Percentiles rank a stretch among this genome's conserved stretches.
phyloP scores from a whole-genome alignment of 768 basidiomycete species.

The Panellus pusillus region DNA sequence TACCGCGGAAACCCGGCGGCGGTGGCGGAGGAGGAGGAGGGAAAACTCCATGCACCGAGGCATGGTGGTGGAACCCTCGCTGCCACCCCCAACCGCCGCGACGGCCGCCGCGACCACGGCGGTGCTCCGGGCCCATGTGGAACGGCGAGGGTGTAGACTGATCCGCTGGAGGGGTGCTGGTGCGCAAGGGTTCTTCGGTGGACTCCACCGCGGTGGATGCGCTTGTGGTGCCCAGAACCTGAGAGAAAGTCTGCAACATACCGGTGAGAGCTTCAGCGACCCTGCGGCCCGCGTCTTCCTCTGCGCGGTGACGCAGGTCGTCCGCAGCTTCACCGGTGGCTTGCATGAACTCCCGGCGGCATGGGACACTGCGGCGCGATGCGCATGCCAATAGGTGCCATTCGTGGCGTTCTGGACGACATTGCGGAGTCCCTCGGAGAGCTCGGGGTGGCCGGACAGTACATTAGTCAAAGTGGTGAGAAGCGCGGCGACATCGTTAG shows the following conservation, averaged over 20 bases:
- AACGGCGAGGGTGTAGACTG: conserved; percentile 20
- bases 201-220: conserved; percentile 2
- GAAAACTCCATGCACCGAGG: background rate
- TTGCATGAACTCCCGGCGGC: conserved; percentile 57
- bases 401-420: conserved; percentile 60
- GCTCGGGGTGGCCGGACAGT: conserved; percentile 66
- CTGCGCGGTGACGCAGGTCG: conserved; percentile 47
- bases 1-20: background rate
- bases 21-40: background rate
- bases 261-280: conserved; percentile 64
- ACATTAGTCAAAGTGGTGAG: conserved; percentile 56
- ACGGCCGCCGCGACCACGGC: conserved; percentile 7
- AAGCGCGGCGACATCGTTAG: conserved; percentile 64
- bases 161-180: conserved; percentile 15
- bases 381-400: conserved; percentile 69
- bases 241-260: conserved; percentile 56
- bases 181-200: conserved; percentile 13
- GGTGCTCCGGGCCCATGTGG: conserved; percentile 15
- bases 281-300: conserved; percentile 64
- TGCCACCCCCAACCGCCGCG: conserved; percentile 9
- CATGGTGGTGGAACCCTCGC: too few species aligned
- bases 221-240: conserved; percentile 23
- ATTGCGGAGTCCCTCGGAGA: conserved; percentile 66
- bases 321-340: conserved; percentile 44
- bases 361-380: conserved; percentile 58